Evolutionary conservation across 2,329 filamentous ascomycete species (phyloP), one percentile per base, ranked within the genome.

Genomic region (Dothistroma septosporum): DNA sequence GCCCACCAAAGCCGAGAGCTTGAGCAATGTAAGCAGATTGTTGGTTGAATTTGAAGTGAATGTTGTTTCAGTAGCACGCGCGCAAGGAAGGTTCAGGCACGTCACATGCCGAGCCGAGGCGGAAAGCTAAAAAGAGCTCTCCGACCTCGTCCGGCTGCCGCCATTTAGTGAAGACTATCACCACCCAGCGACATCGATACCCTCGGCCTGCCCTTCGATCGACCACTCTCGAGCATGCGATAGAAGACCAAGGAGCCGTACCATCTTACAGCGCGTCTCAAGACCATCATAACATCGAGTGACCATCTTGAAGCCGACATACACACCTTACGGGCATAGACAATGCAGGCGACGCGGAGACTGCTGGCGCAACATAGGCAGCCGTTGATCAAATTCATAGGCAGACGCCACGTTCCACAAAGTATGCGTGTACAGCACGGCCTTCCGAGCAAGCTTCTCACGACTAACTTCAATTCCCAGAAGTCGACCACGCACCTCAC

Each of bases 401-500:
- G 80, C 70, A 80, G 79, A 74, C 78, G 79, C 12, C 49, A 71
- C 58, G 70, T 74, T 21, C 79, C 79, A 22, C 68, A 74, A 68
- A 73, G 79, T 81, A 71, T 50, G 78, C 70, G 12, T 14, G 49
- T 28, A 19, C 52, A 31, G 49, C 49, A 11, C 24, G 31, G 8
- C 47, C 64, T 71, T 52, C 48, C 49, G 11, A 61, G 46, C 48
- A 32, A 57, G 53, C 53, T 60, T 53, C 64, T 57, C 59, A 64
- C 57, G 31, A 22, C 57, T 21, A 47, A 33, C 41, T 5, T 16
- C n/a, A 44, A 8, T n/a, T n/a, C 28, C 28, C 76, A 91, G 89
- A 87, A 69, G 72, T 91, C 72, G 89, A 92, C 80, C 88, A 91
- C 81, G 81, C 86, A 50, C 88, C 88, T 64, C 83, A 86, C 68